These are phyloP conservation scores for Elaeis guineensis DNA, from an alignment of 176 grass and related monocot genomes.

Conservation along the genomic window DNA sequence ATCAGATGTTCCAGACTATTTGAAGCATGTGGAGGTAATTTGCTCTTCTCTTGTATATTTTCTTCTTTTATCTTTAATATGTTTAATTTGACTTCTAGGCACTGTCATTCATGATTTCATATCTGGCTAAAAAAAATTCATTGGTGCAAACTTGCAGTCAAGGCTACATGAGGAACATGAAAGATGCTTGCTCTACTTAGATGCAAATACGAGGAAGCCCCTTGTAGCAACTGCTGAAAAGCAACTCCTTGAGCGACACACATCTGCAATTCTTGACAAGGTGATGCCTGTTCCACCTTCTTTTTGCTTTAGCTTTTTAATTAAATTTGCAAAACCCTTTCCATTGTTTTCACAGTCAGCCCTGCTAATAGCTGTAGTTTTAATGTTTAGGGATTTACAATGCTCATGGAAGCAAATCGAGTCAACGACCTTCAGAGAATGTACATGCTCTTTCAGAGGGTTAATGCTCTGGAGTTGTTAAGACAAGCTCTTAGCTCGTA, in stretches of 20 bases:
- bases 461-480: conserved; percentile 85
- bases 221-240: conserved; percentile 86
- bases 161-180: conserved; percentile 99
- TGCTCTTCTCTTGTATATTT: conserved; percentile 3
- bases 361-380: conserved; percentile 5
- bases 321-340: conserved; percentile 4
- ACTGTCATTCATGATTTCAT: too few species aligned
- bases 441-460: conserved; percentile 92
- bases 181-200: conserved; percentile 93
- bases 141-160: conserved; percentile 41
- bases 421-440: conserved; percentile 67
- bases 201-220: conserved; percentile 77
- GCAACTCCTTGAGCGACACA: conserved; percentile 79
- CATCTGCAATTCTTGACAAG: conserved; percentile 94
- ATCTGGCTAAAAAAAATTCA: too few species aligned
- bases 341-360: conserved; percentile 1
- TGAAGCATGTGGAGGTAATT: conserved; percentile 85
- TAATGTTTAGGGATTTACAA: conserved; percentile 58
- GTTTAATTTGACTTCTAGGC: too few species aligned
- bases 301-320: not conserved
- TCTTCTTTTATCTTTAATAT: not conserved
- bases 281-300: conserved; percentile 17
- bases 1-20: conserved; percentile 91
- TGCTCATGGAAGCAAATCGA: conserved; percentile 99
- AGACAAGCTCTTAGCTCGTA: conserved; percentile 90